Base-by-base conservation (phyloP, 2,329 filamentous ascomycete species). In the Elsinoe necatrix region DNA sequence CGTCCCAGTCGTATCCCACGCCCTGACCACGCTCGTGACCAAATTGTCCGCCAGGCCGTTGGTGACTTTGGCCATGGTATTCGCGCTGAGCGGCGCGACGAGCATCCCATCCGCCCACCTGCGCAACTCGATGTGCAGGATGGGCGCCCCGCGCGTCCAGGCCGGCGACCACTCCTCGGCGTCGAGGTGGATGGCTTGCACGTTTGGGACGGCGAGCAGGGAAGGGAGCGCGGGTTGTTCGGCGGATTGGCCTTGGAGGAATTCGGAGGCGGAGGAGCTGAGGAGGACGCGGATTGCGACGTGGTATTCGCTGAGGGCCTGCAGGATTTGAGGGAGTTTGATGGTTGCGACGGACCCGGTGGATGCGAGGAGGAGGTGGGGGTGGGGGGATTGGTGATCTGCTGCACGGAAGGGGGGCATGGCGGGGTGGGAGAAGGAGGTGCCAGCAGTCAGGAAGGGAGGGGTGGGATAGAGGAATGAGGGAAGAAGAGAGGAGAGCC, bases 101-200 rank as follows among this genome's bases (percentile, higher is more conserved):
- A 92, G 78, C 65, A 95, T 76, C 2, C 95, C 65, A 68, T 95
- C 80, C 0, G 89, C 89, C 91, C 87, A 87, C 60, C 86, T 78
- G 27, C 91, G 77, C 56, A 96, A 74, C 69, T 95, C 89, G 63
- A 98, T 97, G 67, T 98, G 93, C 57, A 97, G 73, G 47, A 98
- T 95, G 2, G 78, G 77, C n/a, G 81, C 81, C 2, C 86, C 88
- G 1, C 91, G 79, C 20, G 77, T 80, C 92, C 92, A 97, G 0
- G 87, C 82, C 42, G 77, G 75, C 11, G 76, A 74, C 90, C 91
- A 96, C 71, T 97, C 93, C 61, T 91, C 87, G n/a, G 82, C 80
- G 67, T 97, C 89, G 7, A 79, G 75, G 71, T 95, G 91, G 48
- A 96, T 78, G 18, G 78, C 87, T 42, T 95, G 89, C 5, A 97